Evolutionary conservation across 148 eudicot species (phyloP).

Genomic region (Drosera capensis): DNA sequence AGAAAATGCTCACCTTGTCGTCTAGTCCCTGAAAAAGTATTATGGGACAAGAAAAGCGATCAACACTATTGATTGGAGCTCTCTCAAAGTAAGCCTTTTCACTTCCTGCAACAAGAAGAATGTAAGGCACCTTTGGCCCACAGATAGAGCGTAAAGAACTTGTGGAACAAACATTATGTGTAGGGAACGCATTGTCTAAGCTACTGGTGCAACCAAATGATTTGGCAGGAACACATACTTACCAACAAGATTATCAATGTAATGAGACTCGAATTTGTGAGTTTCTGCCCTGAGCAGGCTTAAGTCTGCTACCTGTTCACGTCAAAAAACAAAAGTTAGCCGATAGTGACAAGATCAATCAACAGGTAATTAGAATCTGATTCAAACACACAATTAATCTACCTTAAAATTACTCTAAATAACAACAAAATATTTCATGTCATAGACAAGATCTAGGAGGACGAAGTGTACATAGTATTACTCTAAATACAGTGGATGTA

Average conservation of each 20-base stretch:
- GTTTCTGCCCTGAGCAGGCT: conserved; percentile 56
- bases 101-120: conserved; percentile 32
- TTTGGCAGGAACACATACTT: conserved; percentile 7
- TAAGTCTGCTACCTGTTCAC: conserved; percentile 58
- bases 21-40: conserved; percentile 85
- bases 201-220: conserved; percentile 1
- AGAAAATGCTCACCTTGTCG: conserved; percentile 41
- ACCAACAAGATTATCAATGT: conserved; percentile 72
- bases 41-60: conserved; percentile 77
- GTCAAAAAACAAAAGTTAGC: conserved; percentile 3
- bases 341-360: too few species aligned
- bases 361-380: too few species aligned
- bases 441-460: too few species aligned
- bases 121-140: too few species aligned
- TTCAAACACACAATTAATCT: too few species aligned
- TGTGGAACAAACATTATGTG: background rate
- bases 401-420: too few species aligned
- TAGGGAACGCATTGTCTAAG: too few species aligned
- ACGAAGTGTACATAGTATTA: too few species aligned
- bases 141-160: too few species aligned
- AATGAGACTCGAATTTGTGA: conserved; percentile 81
- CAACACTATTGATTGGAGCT: conserved; percentile 76
- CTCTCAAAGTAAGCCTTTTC: conserved; percentile 54
- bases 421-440: too few species aligned
- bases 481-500: too few species aligned